A percentile compares a stretch with the other conserved stretches of the same genome.
These are phyloP conservation scores for Phytophthora hybrid DNA, from an alignment of 352 stramenopile genomes.

Conservation along the genomic window DNA sequence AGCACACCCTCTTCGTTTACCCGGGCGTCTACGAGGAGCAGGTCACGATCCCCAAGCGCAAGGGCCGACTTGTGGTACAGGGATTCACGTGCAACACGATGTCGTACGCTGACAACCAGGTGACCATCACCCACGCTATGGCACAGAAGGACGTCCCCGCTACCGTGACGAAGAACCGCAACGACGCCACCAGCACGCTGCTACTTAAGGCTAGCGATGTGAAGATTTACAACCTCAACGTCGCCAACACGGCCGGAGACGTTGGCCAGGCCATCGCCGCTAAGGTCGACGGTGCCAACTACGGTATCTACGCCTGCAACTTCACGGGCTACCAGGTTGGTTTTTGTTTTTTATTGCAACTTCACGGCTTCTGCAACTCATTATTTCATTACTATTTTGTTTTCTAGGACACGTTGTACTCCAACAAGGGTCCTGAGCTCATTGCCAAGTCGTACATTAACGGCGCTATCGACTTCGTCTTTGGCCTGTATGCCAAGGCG, in stretches of 20 bases:
- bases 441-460: constrained; percentile 1
- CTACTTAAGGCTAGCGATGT: not conserved
- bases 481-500: not conserved
- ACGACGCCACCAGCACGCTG: not conserved
- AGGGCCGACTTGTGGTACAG: not conserved
- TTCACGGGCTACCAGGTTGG: not conserved
- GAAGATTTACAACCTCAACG: not conserved
- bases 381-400: not conserved
- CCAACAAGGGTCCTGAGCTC: constrained; percentile 6
- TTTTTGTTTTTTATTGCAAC: no score
- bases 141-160: not conserved
- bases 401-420: not conserved
- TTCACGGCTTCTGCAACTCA: no score
- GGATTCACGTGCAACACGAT: not conserved
- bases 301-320: not conserved
- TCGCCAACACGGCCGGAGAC: not conserved
- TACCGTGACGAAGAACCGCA: not conserved
- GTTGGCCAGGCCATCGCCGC: not conserved
- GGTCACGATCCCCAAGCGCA: not conserved
- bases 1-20: constrained; percentile 2
- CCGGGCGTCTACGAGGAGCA: constrained; percentile 4
- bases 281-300: not conserved
- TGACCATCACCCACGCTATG: constrained; percentile 1
- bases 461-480: constrained; percentile 8
- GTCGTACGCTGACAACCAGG: not conserved